Evolutionary conservation across 805 yeast species (phyloP).

Genomic region (Candida glaebosa): DNA sequence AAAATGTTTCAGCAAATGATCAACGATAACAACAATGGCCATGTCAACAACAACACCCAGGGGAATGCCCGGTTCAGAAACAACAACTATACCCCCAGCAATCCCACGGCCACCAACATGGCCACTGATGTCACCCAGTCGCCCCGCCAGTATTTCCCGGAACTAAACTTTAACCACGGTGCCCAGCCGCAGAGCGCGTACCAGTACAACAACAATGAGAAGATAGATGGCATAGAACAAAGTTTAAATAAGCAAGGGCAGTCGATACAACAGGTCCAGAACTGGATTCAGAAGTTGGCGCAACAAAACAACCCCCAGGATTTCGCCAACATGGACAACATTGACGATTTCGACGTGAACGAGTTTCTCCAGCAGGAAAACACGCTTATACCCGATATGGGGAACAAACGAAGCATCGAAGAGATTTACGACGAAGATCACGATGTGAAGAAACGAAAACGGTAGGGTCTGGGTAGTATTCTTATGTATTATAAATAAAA

Average conservation of each 20-base stretch:
- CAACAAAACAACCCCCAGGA: slow-evolving; percentile 10
- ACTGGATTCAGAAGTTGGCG: slow-evolving; percentile 46
- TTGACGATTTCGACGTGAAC: slow-evolving; percentile 32
- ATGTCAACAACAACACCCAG: slow-evolving; percentile 1
- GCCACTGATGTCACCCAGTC: slow-evolving; percentile 16
- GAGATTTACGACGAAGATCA: slow-evolving; percentile 13
- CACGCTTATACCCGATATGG: slow-evolving; percentile 5
- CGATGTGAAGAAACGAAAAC: neutral
- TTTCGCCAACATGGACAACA: slow-evolving; percentile 7
- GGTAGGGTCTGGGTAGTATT: neutral
- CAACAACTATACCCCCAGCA: neutral
- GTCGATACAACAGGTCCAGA: slow-evolving; percentile 53
- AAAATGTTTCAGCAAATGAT: slow-evolving; percentile 30
- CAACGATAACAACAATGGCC: slow-evolving; percentile 12
- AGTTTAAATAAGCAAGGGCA: slow-evolving; percentile 48
- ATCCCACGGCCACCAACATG: neutral
- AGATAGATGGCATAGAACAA: slow-evolving; percentile 40
- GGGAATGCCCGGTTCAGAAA: neutral
- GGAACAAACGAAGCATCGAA: slow-evolving; percentile 13
- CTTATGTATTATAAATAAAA: neutral
- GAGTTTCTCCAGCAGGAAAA: slow-evolving; percentile 19
- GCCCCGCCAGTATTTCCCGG: slow-evolving; percentile 33
- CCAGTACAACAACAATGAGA: slow-evolving; percentile 9
- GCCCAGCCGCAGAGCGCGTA: neutral
- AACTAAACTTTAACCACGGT: slow-evolving; percentile 15